These are phyloP conservation scores for Sisymbrium altissimum DNA, from an alignment of 345 rosid species.

Conservation along the genomic window DNA sequence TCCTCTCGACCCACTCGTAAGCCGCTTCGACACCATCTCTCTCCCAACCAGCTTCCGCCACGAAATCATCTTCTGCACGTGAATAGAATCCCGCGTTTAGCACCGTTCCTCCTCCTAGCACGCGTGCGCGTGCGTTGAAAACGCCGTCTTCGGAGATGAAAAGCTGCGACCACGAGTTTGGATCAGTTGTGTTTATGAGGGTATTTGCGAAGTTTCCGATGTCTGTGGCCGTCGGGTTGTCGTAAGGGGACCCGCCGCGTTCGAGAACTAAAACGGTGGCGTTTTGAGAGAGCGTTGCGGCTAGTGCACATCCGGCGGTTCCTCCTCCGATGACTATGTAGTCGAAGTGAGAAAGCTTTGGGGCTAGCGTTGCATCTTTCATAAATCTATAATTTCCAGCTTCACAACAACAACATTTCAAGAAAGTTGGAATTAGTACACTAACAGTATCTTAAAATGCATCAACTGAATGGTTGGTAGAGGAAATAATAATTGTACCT, in stretches of 20 bases:
- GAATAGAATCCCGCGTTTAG: conserved; percentile 75
- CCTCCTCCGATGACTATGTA: conserved; percentile 79
- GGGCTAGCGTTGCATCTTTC: conserved; percentile 53
- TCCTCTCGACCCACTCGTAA: conserved; percentile 66
- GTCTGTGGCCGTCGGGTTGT: conserved; percentile 41
- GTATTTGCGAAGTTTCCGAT: conserved; percentile 36
- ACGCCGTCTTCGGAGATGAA: conserved; percentile 76
- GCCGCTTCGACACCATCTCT: conserved; percentile 43
- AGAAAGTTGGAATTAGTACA: not conserved
- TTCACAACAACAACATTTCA: not conserved
- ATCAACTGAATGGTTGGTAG: not conserved
- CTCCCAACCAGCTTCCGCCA: conserved; percentile 39
- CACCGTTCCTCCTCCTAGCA: conserved; percentile 71
- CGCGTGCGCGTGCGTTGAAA: conserved; percentile 59
- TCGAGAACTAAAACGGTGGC: conserved; percentile 61
- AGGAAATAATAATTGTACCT: conserved; percentile 6
- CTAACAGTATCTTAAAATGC: not conserved
- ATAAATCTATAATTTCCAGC: conserved; percentile 42
- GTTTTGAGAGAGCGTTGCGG: conserved; percentile 60
- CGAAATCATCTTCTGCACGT: conserved; percentile 36
- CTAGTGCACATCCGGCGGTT: conserved; percentile 68
- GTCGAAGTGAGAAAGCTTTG: conserved; percentile 39
- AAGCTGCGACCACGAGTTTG: conserved; percentile 49
- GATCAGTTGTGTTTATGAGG: conserved; percentile 34
- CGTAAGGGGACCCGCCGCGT: conserved; percentile 46